A percentile compares a stretch with the other conserved stretches of the same genome.
Conservation (phyloP, 768 basidiomycete species). For the Phlegmacium glaucopus region DNA sequence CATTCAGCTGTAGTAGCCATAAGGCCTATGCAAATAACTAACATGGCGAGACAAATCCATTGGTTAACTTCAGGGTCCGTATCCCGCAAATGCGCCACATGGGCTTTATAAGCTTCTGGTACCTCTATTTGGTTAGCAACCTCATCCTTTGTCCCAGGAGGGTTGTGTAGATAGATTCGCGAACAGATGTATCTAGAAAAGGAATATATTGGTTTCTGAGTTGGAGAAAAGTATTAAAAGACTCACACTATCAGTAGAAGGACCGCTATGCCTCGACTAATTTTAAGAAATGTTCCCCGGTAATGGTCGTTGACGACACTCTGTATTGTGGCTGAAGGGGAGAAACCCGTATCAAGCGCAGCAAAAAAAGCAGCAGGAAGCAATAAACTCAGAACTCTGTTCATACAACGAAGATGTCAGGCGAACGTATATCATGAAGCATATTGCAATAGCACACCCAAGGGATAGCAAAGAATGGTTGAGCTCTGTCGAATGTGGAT, state of each 20-base stretch:
- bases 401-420: neutral
- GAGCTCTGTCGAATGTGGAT: slow-evolving; percentile 60
- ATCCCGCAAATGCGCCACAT: slow-evolving; percentile 30
- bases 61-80: slow-evolving; percentile 58
- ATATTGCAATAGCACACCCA: slow-evolving; percentile 38
- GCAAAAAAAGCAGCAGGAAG: slow-evolving; percentile 69
- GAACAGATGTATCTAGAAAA: slow-evolving; percentile 56
- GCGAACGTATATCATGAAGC: neutral
- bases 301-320: slow-evolving; percentile 35
- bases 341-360: slow-evolving; percentile 35
- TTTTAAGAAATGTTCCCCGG: slow-evolving; percentile 46
- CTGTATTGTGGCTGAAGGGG: slow-evolving; percentile 1
- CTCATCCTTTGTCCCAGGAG: slow-evolving; percentile 56
- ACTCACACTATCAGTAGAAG: slow-evolving; percentile 59
- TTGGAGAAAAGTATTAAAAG: neutral
- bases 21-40: slow-evolving; percentile 50
- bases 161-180: slow-evolving; percentile 67
- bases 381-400: slow-evolving; percentile 58
- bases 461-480: slow-evolving; percentile 69
- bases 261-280: slow-evolving; percentile 66
- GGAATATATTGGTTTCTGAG: neutral
- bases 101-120: slow-evolving; percentile 39
- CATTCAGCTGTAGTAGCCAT: slow-evolving; percentile 73
- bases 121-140: slow-evolving; percentile 35
- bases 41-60: slow-evolving; percentile 54